phyloP scores from a whole-genome alignment of 441 rosid species.

The Erodium moschatum region DNA sequence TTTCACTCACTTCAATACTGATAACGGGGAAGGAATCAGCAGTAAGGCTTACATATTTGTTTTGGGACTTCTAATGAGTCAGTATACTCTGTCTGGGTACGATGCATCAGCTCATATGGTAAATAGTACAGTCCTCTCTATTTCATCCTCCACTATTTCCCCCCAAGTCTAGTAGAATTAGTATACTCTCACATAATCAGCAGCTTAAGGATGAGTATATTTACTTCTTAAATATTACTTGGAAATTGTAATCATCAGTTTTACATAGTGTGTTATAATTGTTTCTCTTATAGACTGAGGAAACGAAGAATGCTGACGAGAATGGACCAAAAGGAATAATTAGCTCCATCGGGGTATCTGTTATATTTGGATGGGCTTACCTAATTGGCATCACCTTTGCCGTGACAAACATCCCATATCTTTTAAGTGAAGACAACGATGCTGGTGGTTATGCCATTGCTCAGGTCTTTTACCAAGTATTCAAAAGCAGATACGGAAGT shows the following conservation, averaged over 20 bases:
- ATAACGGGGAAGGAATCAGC: constrained; percentile 58
- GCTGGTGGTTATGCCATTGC: constrained; percentile 94
- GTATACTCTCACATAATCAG: too few relatives aligned
- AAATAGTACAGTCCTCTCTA: constrained; percentile 14
- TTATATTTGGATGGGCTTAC: constrained; percentile 90
- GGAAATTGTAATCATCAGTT: too few relatives aligned
- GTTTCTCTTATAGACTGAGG: constrained; percentile 61
- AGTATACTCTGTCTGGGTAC: constrained; percentile 84
- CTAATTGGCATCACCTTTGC: constrained; percentile 80
- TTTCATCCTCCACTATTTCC: too few relatives aligned
- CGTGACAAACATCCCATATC: constrained; percentile 64
- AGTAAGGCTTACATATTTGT: constrained; percentile 66
- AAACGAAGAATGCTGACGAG: constrained; percentile 74
- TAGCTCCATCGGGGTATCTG: constrained; percentile 78
- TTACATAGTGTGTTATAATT: too few relatives aligned
- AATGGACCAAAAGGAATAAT: constrained; percentile 86
- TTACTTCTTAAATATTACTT: too few relatives aligned
- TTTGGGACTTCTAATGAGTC: constrained; percentile 89
- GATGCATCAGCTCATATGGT: constrained; percentile 99
- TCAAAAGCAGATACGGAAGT: constrained; percentile 76
- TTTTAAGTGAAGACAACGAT: constrained; percentile 60
- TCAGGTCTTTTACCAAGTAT: constrained; percentile 70
- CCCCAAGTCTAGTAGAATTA: too few relatives aligned
- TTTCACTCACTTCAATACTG: constrained; percentile 75
- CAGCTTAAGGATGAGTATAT: too few relatives aligned